phyloP scores from a whole-genome alignment of 805 yeast genomes.

The Candida nonsorbophila region DNA sequence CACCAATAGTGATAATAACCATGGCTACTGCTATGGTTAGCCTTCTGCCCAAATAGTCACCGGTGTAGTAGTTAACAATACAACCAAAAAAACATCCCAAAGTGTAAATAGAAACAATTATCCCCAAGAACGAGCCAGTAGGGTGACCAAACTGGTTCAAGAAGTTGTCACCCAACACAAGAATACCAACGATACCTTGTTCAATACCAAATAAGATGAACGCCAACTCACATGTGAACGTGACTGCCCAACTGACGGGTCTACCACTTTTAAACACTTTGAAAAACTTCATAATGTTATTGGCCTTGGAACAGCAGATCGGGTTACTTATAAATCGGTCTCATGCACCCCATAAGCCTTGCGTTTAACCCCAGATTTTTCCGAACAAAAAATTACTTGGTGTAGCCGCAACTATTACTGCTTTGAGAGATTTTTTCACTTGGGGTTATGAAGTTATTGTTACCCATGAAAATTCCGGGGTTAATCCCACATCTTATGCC shows the following conservation, averaged over 20 bases:
- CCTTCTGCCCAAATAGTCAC: constrained; percentile 28
- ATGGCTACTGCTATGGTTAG: constrained; percentile 16
- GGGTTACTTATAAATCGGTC: too few relatives aligned
- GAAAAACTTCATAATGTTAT: constrained; percentile 3
- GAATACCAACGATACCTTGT: constrained; percentile 70
- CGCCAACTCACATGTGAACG: constrained; percentile 31
- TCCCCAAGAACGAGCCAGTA: constrained; percentile 49
- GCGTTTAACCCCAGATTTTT: too few relatives aligned
- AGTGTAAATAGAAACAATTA: constrained; percentile 54
- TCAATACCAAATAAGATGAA: constrained; percentile 71
- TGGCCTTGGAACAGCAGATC: too few relatives aligned
- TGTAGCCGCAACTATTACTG: too few relatives aligned
- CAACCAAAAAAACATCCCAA: constrained; percentile 18
- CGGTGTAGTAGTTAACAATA: constrained; percentile 23
- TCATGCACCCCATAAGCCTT: too few relatives aligned
- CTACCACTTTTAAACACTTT: constrained; percentile 7
- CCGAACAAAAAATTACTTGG: too few relatives aligned
- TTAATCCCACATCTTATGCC: too few relatives aligned
- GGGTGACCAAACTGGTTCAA: constrained; percentile 13
- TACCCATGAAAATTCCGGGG: too few relatives aligned
- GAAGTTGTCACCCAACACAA: constrained; percentile 44
- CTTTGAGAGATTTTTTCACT: too few relatives aligned
- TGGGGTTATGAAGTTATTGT: too few relatives aligned
- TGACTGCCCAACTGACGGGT: constrained; percentile 5
- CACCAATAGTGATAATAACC: constrained; percentile 45